Evolutionary conservation across 2,329 filamentous ascomycete genomes (phyloP), one percentile per base, ranked within the genome.

Genomic region (Pezicula neosporulosa): DNA sequence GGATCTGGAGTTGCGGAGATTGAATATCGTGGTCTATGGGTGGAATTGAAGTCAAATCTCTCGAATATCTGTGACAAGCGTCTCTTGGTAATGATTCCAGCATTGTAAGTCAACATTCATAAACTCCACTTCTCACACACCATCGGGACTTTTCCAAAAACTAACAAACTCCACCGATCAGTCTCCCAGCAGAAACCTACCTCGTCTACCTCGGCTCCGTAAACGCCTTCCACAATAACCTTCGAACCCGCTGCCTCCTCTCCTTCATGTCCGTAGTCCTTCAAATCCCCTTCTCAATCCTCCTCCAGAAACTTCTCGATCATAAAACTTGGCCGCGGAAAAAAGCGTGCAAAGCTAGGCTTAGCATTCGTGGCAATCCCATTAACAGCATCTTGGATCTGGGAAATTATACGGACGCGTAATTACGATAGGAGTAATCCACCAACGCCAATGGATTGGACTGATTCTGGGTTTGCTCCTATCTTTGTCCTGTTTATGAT

Each of bases 171-270:
- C n/a, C n/a, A n/a, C 36, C 10, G 12, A n/a, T 9, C 18, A 38
- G 36, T 27, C 52, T 66, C 19, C 53, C 65, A 6, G 57, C 61
- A 5, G 65, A 68, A 50, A 61, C 58, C 21, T 68, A 66, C 44
- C 56, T 69, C 15, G 66, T 68, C 4, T 68, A 68, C 39, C 57
- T 58, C n/a, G 66, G 66, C 16, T 65, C 66, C 2, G 65, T 66
- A 27, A 69, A 69, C 42, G 58, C 63, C 5, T 64, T 52, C 47
- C 62, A 63, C 55, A 65, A 63, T 51, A 59, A 63, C 39, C 47
- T 64, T n/a, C 48, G 61, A n/a, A 61, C 61, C 9, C 51, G 62
- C 45, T 59, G 57, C 13, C 57, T 69, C 4, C 51, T 67, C 12
- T 63, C 63, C 6, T 66, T 69, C 52, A 57, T 66, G 41, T 56